A percentile compares a stretch with the other conserved stretches of the same genome.
These are phyloP conservation scores for Barnettozyma pratensis DNA, from an alignment of 805 yeast species.

Conservation along the genomic window DNA sequence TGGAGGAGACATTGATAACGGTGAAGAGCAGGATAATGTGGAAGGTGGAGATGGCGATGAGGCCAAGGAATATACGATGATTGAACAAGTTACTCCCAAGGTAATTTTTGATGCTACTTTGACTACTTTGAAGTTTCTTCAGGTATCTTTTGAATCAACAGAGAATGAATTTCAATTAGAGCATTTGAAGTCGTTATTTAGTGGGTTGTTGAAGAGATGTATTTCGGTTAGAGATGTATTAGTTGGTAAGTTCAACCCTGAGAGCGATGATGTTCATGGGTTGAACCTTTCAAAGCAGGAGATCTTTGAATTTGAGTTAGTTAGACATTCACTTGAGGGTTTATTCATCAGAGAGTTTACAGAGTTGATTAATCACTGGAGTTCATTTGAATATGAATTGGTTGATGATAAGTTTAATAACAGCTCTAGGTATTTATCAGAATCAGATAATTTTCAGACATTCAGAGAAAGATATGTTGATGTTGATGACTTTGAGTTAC, in stretches of 20 bases:
- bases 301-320: conserved; percentile 11
- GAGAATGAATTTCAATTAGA: conserved; percentile 9
- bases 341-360: conserved; percentile 5
- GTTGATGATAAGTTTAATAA: background rate
- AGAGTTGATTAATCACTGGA: conserved; percentile 10
- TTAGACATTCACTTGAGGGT: conserved; percentile 10
- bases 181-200: background rate
- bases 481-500: conserved; percentile 2
- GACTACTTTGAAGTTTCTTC: conserved; percentile 9
- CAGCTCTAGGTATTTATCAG: conserved; percentile 10
- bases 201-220: background rate
- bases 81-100: conserved; percentile 23
- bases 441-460: conserved; percentile 15
- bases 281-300: conserved; percentile 10
- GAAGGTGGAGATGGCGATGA: conserved; percentile 12
- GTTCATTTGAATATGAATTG: background rate
- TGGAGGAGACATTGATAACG: conserved; percentile 11
- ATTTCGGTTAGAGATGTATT: background rate
- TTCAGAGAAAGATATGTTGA: conserved; percentile 4
- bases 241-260: conserved; percentile 1
- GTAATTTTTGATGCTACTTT: conserved; percentile 18
- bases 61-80: conserved; percentile 13
- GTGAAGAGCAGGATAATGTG: conserved; percentile 13
- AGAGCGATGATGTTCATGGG: conserved; percentile 1
- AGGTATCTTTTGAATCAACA: conserved; percentile 10